phyloP scores from a whole-genome alignment of 345 rosid genomes.

The Brassica napus region Da-Ae NC_063450.1:50702501-50703000 shows the following conservation, averaged over 20 bases:
- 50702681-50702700: neutral
- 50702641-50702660: conserved; percentile 88
- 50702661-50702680: conserved; percentile 52
- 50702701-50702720: neutral
- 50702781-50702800: neutral
- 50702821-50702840: neutral
- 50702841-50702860: neutral
- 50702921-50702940: conserved; percentile 81
- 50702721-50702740: conserved; percentile 1
- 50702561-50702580: conserved; percentile 80
- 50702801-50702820: neutral
- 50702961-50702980: conserved; percentile 85
- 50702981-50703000: conserved; percentile 72
- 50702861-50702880: neutral
- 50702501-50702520: conserved; percentile 15
- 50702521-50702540: conserved; percentile 72
- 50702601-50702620: conserved; percentile 87
- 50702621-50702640: conserved; percentile 80
- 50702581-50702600: conserved; percentile 82
- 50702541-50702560: conserved; percentile 81
- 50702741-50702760: neutral
- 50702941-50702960: conserved; percentile 79
- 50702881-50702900: neutral
- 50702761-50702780: neutral
- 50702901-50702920: conserved; percentile 4